These are phyloP conservation scores for Fusarium sp. DNA, from an alignment of 2,329 filamentous ascomycete genomes.

Conservation along the genomic window DNA sequence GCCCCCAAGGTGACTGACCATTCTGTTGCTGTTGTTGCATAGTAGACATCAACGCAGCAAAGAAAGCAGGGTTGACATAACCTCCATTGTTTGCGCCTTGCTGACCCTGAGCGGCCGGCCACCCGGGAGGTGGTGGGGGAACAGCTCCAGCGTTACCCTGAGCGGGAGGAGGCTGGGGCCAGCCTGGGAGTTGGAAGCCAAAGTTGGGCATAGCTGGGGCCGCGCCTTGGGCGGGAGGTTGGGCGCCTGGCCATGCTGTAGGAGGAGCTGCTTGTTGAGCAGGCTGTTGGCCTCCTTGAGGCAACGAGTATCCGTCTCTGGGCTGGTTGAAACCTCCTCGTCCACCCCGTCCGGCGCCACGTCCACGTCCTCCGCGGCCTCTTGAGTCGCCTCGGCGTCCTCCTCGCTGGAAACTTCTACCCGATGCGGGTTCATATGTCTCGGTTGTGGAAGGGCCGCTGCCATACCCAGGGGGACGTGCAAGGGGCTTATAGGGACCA, in stretches of 20 bases:
- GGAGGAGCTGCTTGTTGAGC: conserved; percentile 50
- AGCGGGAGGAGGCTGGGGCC: conserved; percentile 53
- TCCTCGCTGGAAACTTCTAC: conserved; percentile 52
- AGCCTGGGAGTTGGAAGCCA: conserved; percentile 59
- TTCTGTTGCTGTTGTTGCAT: conserved; percentile 53
- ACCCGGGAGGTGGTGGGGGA: conserved; percentile 57
- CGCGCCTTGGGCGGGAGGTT: conserved; percentile 30
- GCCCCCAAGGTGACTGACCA: conserved; percentile 47
- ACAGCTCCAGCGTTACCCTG: conserved; percentile 48
- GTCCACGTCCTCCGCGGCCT: conserved; percentile 58
- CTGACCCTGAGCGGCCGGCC: conserved; percentile 49
- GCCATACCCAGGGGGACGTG: conserved; percentile 73
- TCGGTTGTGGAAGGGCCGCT: conserved; percentile 59
- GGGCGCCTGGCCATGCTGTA: conserved; percentile 30
- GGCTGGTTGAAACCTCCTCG: conserved; percentile 51
- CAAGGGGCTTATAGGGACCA: conserved; percentile 77
- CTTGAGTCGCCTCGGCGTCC: conserved; percentile 60
- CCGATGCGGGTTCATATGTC: conserved; percentile 50
- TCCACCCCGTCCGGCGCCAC: conserved; percentile 55
- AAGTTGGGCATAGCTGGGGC: conserved; percentile 50
- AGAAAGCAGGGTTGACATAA: conserved; percentile 69
- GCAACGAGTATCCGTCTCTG: conserved; percentile 57
- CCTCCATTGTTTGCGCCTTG: conserved; percentile 52
- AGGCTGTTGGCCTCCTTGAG: conserved; percentile 47
- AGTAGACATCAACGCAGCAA: conserved; percentile 62